Evolutionary conservation across 2,329 filamentous ascomycete species (phyloP).

Genomic region (Scytalidium lignicola): DNA sequence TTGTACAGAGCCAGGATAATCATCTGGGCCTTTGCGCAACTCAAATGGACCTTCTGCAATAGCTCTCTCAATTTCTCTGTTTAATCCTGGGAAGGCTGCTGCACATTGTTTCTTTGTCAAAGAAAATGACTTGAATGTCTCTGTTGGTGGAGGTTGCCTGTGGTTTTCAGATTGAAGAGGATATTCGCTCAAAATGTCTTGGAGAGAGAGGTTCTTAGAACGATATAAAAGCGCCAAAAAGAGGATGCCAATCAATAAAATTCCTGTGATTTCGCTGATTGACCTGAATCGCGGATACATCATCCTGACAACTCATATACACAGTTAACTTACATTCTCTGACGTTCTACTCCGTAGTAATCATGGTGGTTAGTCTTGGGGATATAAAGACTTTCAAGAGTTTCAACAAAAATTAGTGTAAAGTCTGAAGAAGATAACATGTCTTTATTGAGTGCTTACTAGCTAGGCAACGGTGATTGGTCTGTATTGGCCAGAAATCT

Average conservation of each 20-base stretch:
- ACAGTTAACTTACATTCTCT: too few species aligned
- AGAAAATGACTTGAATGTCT: not conserved
- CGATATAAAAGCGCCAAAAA: not conserved
- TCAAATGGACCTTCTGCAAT: constrained; percentile 37
- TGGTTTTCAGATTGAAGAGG: too few species aligned
- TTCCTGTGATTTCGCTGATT: not conserved
- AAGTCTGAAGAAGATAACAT: too few species aligned
- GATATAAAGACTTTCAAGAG: too few species aligned
- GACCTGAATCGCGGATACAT: not conserved
- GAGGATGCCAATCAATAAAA: not conserved
- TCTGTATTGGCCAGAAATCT: too few species aligned
- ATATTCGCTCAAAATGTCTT: not conserved
- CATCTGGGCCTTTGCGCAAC: constrained; percentile 25
- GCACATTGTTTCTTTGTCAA: constrained; percentile 36
- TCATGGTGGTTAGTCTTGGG: too few species aligned
- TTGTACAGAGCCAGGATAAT: constrained; percentile 32
- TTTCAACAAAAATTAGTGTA: too few species aligned
- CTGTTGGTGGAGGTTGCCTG: not conserved
- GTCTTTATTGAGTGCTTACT: too few species aligned
- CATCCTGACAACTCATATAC: not conserved
- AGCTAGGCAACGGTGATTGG: too few species aligned
- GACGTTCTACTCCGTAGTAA: too few species aligned
- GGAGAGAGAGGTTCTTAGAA: not conserved
- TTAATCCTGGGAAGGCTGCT: constrained; percentile 38
- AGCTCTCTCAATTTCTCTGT: constrained; percentile 36